Evolutionary conservation across 805 yeast genomes (phyloP), one percentile per base, ranked within the genome.

Genomic region (Teunomyces lycoperdinae): DNA sequence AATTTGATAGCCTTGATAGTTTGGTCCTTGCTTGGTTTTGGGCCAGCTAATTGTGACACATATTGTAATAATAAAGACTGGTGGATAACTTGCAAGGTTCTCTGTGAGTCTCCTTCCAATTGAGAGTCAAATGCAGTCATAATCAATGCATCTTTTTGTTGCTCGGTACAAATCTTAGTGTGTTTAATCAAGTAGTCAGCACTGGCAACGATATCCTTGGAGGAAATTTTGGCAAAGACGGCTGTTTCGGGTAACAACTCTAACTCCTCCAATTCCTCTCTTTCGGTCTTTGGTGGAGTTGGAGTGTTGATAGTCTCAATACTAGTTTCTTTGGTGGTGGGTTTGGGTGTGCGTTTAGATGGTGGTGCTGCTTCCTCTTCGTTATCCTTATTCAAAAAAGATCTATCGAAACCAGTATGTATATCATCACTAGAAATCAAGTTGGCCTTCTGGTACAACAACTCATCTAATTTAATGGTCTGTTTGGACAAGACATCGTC

Each of bases 101-200:
- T 62, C 5, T 54, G 51, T 0, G 77, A 59, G 42, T 89, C 77
- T 16, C 83, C 85, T 10, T 77, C 81, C 51, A 92, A 74, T 63
- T 89, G 89, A 47, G 75, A 73, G 58, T 92, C 96, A 65, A 94
- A 94, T 0, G 97, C 95, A 16, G 85, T 84, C 97, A 92, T 91
- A 62, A 91, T 74, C 50, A 94, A 79, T 0, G 96, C 89, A 65
- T 94, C 98, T 61, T 91, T 89, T 63, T 94, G 97, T 51, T 84
- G 83, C 54, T 85, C 89, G 3, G 81, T 81, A 43, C 91, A 81
- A 48, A 94, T 87, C 49, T 78, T 74, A 34, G 87, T 80, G 64
- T 85, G 88, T 63, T 61, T 63, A 40, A 75, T 70, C 54, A 87
- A 69, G 65, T 71, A 83, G 44, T 67, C 69, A 52, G 82, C 77